A percentile compares a stretch with the other conserved stretches of the same genome.
Conservation (phyloP, 805 yeast genomes). For the Debaryomyces hansenii region DNA sequence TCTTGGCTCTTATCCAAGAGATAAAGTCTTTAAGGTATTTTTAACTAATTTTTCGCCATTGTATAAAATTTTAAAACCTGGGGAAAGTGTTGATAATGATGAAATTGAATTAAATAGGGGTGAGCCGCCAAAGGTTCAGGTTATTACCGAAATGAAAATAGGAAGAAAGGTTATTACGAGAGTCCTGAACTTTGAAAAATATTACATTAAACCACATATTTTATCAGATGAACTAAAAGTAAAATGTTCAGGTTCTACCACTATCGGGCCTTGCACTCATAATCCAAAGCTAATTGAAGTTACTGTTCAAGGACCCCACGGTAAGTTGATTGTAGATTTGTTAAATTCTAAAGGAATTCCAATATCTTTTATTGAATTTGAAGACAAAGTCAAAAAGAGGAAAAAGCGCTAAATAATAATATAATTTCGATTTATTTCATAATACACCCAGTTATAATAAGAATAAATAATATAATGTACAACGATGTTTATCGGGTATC, state of each 20-base stretch:
- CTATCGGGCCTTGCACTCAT: slow-evolving; percentile 60
- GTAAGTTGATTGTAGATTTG: slow-evolving; percentile 56
- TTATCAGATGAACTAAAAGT: slow-evolving; percentile 70
- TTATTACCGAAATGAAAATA: slow-evolving; percentile 71
- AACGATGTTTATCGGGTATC: background rate
- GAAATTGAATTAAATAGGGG: slow-evolving; percentile 54
- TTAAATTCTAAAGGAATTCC: slow-evolving; percentile 65
- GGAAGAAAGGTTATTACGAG: slow-evolving; percentile 82
- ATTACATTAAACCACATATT: slow-evolving; percentile 59
- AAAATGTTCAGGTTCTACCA: slow-evolving; percentile 87
- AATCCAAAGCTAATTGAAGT: slow-evolving; percentile 64
- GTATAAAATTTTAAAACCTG: slow-evolving; percentile 50
- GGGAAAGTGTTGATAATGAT: slow-evolving; percentile 29
- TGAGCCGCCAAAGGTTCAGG: slow-evolving; percentile 59
- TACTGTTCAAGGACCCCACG: slow-evolving; percentile 90
- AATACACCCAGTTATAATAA: no score
- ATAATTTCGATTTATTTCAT: no score
- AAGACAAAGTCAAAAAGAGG: slow-evolving; percentile 59
- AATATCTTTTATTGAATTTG: slow-evolving; percentile 60
- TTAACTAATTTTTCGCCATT: slow-evolving; percentile 49
- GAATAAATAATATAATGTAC: background rate
- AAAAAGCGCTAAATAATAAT: slow-evolving; percentile 21
- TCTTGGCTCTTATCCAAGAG: slow-evolving; percentile 36
- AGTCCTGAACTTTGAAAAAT: slow-evolving; percentile 67
- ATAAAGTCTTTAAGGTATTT: slow-evolving; percentile 44